A percentile compares a stretch with the other conserved stretches of the same genome.
Evolutionary conservation across 2,329 filamentous ascomycete species (phyloP).

Genomic region (Mollisia scopiformis): DNA sequence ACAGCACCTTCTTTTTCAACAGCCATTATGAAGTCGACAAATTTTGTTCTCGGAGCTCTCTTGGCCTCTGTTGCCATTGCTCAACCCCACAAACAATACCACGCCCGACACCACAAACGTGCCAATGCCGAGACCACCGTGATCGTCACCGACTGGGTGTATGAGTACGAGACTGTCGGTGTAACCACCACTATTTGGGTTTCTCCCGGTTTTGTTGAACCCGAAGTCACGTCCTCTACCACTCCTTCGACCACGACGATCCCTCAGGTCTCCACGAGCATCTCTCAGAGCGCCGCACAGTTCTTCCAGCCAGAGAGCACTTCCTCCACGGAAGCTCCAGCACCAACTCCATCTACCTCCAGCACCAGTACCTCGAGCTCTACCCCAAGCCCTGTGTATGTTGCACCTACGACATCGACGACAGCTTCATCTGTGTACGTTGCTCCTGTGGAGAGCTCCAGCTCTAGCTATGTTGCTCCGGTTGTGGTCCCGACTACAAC

Average conservation of each 20-base stretch:
- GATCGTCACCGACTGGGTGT: conserved; percentile 51
- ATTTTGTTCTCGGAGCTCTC: conserved; percentile 32
- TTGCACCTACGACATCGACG: conserved; percentile 28
- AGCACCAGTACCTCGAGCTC: conserved; percentile 5
- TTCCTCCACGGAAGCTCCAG: conserved; percentile 29
- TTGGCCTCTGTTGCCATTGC: conserved; percentile 34
- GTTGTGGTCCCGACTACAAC: neutral
- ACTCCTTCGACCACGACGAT: conserved; percentile 11
- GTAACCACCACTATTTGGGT: conserved; percentile 44
- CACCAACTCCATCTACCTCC: neutral
- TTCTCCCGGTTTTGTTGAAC: conserved; percentile 31
- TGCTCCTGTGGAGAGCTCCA: conserved; percentile 10
- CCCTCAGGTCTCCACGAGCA: neutral
- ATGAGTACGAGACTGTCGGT: conserved; percentile 49
- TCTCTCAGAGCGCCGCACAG: too few relatives aligned
- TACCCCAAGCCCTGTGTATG: neutral
- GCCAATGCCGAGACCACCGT: conserved; percentile 39
- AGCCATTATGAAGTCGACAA: conserved; percentile 40
- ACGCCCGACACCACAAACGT: conserved; percentile 28
- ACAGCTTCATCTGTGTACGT: conserved; percentile 32
- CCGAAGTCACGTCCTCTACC: conserved; percentile 11
- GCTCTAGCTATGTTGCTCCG: conserved; percentile 10
- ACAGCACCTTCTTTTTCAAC: neutral
- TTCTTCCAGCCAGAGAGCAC: conserved; percentile 18
- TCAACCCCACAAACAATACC: conserved; percentile 39